These are phyloP conservation scores for Hibiscus syriacus DNA, from an alignment of 345 rosid genomes.

Conservation along the genomic window DNA sequence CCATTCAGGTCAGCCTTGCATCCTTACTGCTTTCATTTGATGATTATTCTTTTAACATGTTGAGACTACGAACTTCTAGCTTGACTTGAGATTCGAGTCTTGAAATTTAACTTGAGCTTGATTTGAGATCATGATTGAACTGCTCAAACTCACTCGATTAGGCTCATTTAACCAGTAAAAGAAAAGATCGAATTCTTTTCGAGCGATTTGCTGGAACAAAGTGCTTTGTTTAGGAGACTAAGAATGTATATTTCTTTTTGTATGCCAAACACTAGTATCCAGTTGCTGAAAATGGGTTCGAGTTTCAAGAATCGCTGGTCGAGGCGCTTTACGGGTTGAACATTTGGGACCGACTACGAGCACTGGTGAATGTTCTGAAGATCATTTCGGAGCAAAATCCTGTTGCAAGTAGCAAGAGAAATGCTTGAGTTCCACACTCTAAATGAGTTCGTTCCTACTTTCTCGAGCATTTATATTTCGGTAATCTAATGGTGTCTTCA, in stretches of 20 bases:
- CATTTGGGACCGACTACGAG: conserved; percentile 81
- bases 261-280: conserved; percentile 53
- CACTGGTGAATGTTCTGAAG: conserved; percentile 68
- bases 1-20: conserved; percentile 55
- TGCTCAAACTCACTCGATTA: background rate
- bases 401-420: conserved; percentile 27
- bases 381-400: conserved; percentile 54
- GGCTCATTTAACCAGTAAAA: background rate
- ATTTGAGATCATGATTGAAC: background rate
- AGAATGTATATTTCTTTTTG: background rate
- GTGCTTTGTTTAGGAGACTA: background rate
- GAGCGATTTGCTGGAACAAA: background rate
- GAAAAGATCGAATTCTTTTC: background rate
- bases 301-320: conserved; percentile 79
- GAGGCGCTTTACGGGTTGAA: conserved; percentile 84
- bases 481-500: background rate
- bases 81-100: background rate
- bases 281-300: conserved; percentile 72
- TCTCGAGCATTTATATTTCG: background rate
- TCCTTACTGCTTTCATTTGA: background rate
- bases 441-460: background rate
- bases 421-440: conserved; percentile 26
- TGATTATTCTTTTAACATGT: background rate
- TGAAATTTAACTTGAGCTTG: background rate
- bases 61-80: background rate